Evolutionary conservation across 1,139 yeast genomes (phyloP).

Genomic region (Pichia sp.): DNA sequence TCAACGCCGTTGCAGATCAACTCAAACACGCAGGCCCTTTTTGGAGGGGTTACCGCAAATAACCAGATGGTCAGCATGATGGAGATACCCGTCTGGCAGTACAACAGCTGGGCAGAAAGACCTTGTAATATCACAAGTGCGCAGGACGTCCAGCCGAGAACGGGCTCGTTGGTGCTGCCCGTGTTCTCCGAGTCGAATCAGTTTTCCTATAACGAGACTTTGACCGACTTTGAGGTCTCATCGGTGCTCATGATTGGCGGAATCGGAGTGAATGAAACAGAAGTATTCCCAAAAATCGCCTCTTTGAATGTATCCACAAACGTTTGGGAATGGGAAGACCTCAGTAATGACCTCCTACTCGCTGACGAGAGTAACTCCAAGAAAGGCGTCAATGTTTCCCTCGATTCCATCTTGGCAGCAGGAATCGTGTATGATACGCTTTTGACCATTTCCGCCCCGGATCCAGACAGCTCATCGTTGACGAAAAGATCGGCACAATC

Average conservation of each 20-base stretch:
- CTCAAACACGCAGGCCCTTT: conserved; percentile 37
- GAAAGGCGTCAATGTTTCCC: conserved; percentile 10
- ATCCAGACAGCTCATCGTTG: conserved; percentile 17
- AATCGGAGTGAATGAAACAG: conserved; percentile 18
- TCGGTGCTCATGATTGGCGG: conserved; percentile 39
- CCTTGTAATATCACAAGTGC: conserved; percentile 31
- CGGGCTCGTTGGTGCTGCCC: conserved; percentile 46
- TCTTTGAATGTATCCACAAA: conserved; percentile 34
- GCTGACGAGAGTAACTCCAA: conserved; percentile 24
- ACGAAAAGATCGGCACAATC: neutral
- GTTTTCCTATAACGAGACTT: conserved; percentile 22
- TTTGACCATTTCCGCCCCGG: conserved; percentile 3
- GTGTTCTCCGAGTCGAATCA: conserved; percentile 29
- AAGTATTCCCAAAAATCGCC: conserved; percentile 39
- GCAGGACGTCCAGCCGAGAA: conserved; percentile 43
- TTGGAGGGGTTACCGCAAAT: conserved; percentile 50
- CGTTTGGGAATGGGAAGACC: conserved; percentile 41
- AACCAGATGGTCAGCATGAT: conserved; percentile 58
- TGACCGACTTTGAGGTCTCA: conserved; percentile 29
- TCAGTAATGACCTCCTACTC: conserved; percentile 24
- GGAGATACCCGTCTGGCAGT: conserved; percentile 60
- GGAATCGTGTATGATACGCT: conserved; percentile 14
- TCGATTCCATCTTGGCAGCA: conserved; percentile 11
- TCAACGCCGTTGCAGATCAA: conserved; percentile 36
- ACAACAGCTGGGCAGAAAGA: conserved; percentile 55